Conservation (phyloP, 371 early-diverging fungal species). For the Mucor ambiguus region DNA sequence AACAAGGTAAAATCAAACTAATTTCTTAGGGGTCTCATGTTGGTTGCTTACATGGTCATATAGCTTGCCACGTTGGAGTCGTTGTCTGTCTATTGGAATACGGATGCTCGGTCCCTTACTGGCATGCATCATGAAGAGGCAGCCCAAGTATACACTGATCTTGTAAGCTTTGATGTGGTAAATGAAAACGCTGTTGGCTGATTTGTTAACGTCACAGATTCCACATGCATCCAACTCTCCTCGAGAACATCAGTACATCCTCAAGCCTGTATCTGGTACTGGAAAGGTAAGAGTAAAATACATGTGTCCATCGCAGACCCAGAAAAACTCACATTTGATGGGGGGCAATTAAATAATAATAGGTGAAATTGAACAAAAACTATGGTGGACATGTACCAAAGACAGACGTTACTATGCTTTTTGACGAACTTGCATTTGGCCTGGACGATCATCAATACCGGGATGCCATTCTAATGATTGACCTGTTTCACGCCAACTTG, state of each 20-base stretch:
- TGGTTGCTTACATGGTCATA: background rate
- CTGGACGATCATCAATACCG: slow-evolving; percentile 80
- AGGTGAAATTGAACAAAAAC: slow-evolving; percentile 59
- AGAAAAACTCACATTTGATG: no score
- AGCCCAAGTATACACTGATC: slow-evolving; percentile 26
- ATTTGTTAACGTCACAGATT: slow-evolving; percentile 27
- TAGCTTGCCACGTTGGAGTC: slow-evolving; percentile 68
- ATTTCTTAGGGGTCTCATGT: no score
- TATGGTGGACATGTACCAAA: slow-evolving; percentile 52
- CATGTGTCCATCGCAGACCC: no score
- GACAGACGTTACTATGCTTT: slow-evolving; percentile 58
- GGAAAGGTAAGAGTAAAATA: slow-evolving; percentile 61
- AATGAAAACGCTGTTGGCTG: background rate
- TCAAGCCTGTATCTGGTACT: slow-evolving; percentile 83
- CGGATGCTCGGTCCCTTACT: slow-evolving; percentile 59
- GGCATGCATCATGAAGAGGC: slow-evolving; percentile 41
- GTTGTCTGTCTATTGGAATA: slow-evolving; percentile 81
- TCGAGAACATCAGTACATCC: slow-evolving; percentile 62
- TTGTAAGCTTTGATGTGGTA: slow-evolving; percentile 42
- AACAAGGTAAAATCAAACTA: slow-evolving; percentile 72
- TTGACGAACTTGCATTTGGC: slow-evolving; percentile 82
- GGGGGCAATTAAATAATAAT: background rate
- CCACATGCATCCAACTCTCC: slow-evolving; percentile 27
- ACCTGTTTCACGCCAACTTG: slow-evolving; percentile 69
- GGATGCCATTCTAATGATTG: slow-evolving; percentile 67